Percentiles rank a stretch among this genome's conserved stretches.
These are phyloP conservation scores for Thielaviopsis cerberus DNA, from an alignment of 2,329 filamentous ascomycete genomes.

Conservation along the genomic window DNA sequence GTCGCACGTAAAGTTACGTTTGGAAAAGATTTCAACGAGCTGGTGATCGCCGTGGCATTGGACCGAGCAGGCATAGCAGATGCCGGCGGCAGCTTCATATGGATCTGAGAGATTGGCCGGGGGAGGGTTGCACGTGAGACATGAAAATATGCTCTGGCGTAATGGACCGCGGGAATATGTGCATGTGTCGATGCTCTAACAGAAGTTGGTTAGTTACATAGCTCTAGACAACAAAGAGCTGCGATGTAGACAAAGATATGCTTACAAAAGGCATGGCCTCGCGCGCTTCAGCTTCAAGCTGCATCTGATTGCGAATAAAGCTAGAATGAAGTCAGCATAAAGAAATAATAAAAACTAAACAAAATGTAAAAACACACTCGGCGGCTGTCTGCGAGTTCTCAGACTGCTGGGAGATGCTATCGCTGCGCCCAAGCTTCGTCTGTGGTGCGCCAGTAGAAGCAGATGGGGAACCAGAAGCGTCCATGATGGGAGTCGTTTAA, in stretches of 20 bases:
- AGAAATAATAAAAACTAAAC: neutral
- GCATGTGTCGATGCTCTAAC: constrained; percentile 81
- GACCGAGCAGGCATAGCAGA: constrained; percentile 94
- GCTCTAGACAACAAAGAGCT: too few relatives aligned
- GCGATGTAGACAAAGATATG: constrained; percentile 8
- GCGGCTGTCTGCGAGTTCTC: constrained; percentile 54
- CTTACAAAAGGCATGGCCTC: constrained; percentile 83
- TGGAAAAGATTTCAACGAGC: constrained; percentile 87
- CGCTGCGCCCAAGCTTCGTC: constrained; percentile 22
- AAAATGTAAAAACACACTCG: constrained; percentile 37
- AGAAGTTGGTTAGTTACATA: too few relatives aligned
- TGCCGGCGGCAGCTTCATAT: constrained; percentile 50
- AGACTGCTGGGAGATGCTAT: constrained; percentile 41
- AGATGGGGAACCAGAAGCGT: neutral
- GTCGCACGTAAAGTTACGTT: constrained; percentile 90
- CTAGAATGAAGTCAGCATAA: constrained; percentile 24
- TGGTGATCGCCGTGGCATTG: constrained; percentile 91
- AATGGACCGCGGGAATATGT: constrained; percentile 77
- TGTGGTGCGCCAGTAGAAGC: constrained; percentile 13
- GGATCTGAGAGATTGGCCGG: constrained; percentile 37
- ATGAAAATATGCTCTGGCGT: constrained; percentile 78
- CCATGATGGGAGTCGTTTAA: constrained; percentile 1
- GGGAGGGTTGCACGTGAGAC: constrained; percentile 78
- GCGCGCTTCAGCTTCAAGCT: constrained; percentile 82
- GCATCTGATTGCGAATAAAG: constrained; percentile 76